Percentiles rank a stretch among this genome's conserved stretches.
Evolutionary conservation across 176 grass and related monocot genomes (phyloP).

Genomic region (Triticum aestivum): IWGSC_CS_RefSeq_v2.1 NC_057810.1:606844003-606844502

Average conservation of each 20-base stretch:
- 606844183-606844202: not conserved
- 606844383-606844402: not conserved
- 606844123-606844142: constrained; percentile 10
- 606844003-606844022: constrained; percentile 51
- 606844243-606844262: constrained; percentile 13
- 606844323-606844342: not conserved
- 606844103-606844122: not conserved
- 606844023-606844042: constrained; percentile 6
- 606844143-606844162: not conserved
- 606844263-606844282: not conserved
- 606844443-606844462: constrained; percentile 11
- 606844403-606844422: not conserved
- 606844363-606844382: not conserved
- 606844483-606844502: constrained; percentile 42
- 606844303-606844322: not conserved
- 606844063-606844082: constrained; percentile 5
- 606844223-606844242: not conserved
- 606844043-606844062: constrained; percentile 47
- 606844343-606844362: not conserved
- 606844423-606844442: constrained; percentile 26
- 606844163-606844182: constrained; percentile 42
- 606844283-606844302: not conserved
- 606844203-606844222: constrained; percentile 36
- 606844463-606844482: not conserved
- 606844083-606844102: not conserved